Evolutionary conservation across 805 yeast species (phyloP), one percentile per base, ranked within the genome.

Genomic region (Candida hispaniensis): DNA sequence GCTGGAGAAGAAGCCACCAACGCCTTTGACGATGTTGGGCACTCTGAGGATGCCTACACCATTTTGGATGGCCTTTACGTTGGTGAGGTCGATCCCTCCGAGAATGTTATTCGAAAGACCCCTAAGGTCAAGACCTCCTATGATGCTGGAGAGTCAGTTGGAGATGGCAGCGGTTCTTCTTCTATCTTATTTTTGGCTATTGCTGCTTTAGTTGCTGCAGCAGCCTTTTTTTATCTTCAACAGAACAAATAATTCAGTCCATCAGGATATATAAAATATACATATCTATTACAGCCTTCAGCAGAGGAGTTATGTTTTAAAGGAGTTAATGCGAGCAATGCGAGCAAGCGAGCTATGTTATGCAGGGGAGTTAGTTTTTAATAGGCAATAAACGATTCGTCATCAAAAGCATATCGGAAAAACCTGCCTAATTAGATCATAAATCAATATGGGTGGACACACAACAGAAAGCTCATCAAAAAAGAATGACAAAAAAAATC

Each of bases 21-120:
- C 30, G 70, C 75, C 14, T 75, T 74, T 45, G 75, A 71, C 75
- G 94, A 83, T 52, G 86, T 91, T 54, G 99, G 99, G 20, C 99
- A 91, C 62, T 83, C 97, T 20, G 96, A 86, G 44, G 95, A 86
- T 47, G 97, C 99, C 24, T 74, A 75, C 48, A 91, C 78, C 49
- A 66, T 78, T 47, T 64, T 91, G 50, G 66, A 61, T 27, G 73
- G 69, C 24, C 62, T 83, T 52, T 64, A 69, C 47, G 69, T 91
- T 41, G 98, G 98, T 46, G 75, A 69, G 35, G 66, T 88, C 34
- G 86, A 85, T 51, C 80, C 60, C 14, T 44, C 43, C 18, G 66
- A 53, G 53, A 50, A 52, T 33, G 44, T 41, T 26, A 26, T 48
- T 36, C 29, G 36, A 34, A 44, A 45, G 39, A 22, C 41, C 12